phyloP scores from a whole-genome alignment of 805 yeast genomes.

The Alloascoidea africana region DNA sequence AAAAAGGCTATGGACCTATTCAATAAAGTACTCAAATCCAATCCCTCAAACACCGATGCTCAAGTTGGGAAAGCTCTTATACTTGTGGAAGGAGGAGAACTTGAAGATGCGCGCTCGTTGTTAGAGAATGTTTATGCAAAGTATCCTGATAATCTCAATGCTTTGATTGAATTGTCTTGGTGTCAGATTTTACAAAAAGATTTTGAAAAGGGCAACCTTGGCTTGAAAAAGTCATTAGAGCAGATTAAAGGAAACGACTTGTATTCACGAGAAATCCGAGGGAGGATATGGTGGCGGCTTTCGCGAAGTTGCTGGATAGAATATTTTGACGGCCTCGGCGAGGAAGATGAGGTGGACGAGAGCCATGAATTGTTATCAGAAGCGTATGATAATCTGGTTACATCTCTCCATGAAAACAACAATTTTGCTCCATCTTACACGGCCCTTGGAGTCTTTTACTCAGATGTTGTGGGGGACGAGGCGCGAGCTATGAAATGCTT shows the following conservation, averaged over 20 bases:
- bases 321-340: constrained; percentile 13
- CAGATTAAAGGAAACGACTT: constrained; percentile 34
- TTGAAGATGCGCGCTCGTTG: constrained; percentile 35
- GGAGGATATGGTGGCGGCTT: constrained; percentile 54
- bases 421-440: constrained; percentile 71
- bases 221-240: constrained; percentile 28
- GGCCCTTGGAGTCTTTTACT: constrained; percentile 62
- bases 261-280: constrained; percentile 37
- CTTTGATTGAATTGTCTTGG: constrained; percentile 66
- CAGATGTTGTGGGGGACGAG: constrained; percentile 38
- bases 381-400: constrained; percentile 40
- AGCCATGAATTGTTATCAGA: constrained; percentile 17
- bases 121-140: constrained; percentile 34
- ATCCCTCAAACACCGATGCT: constrained; percentile 39
- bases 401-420: constrained; percentile 47
- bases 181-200: constrained; percentile 44
- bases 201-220: constrained; percentile 32
- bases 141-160: constrained; percentile 39
- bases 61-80: constrained; percentile 74
- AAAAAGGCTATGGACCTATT: constrained; percentile 59
- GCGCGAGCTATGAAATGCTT: constrained; percentile 74
- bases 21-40: constrained; percentile 36
- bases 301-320: constrained; percentile 42
- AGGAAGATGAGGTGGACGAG: constrained; percentile 12
- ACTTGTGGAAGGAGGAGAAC: constrained; percentile 46